Evolutionary conservation across 78 protist genomes (phyloP), one percentile per base, ranked within the genome.

Genomic region (Dictyostelium discoideum): DNA sequence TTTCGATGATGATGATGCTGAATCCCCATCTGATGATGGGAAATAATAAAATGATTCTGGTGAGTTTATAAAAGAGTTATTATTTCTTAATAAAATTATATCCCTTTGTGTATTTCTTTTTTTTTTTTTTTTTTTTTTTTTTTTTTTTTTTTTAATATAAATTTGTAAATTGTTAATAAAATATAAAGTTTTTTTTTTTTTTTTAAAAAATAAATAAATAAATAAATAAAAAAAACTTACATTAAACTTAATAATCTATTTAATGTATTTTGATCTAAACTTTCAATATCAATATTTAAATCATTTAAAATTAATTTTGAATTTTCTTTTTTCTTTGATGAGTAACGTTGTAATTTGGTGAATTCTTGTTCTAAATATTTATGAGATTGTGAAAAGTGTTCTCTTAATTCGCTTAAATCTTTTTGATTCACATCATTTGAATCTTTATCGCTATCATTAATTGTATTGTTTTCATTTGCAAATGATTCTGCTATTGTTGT

Each of bases 41-140:
- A 40, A 20, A 77, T 77, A 18, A 77, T 77, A 77, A 77, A 77
- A 77, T 39, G 83, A 77, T 77, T 26, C 60, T 3, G 83, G 83
- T 0, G 83, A 77, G 4, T 29, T 40, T 29, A 40, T 77, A 7
- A 77, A 29, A 20, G n/a, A 3, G 3, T 1, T 39, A 5, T 7
- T 29, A 40, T 29, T 40, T 77, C 44, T 77, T 40, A 22, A 22
- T 29, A 29, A 13, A 29, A 77, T 77, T 20, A 77, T 40, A 40
- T 77, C 60, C 24, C 50, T 77, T 77, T 77, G 83, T 6, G 20
- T 37, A 39, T 29, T 40, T 37, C 83, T 77, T 8, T 40, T 11
- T 26, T 20, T 10, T 24, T 24, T 67, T 42, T 24, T 67, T 67
- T 20, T 67, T 24, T n/a, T n/a, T n/a, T 77, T 8, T 40, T 11